Base-by-base conservation (phyloP, 345 rosid species). In the Gossypioides kirkii region DNA sequence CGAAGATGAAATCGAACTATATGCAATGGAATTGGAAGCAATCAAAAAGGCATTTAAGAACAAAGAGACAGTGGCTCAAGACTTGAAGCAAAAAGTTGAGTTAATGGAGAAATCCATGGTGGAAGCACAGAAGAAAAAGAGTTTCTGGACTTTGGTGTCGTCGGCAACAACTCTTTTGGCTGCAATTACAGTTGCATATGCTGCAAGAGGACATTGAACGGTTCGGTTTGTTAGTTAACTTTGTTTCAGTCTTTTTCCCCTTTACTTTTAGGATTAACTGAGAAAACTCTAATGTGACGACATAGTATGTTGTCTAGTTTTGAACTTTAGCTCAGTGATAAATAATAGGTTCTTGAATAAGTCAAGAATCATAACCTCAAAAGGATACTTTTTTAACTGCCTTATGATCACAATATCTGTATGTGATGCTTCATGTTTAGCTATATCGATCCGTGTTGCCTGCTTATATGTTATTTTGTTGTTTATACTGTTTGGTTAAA, bases 121-220 rank as follows among this genome's bases (percentile, higher is more conserved):
- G 47, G 80, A 83, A 78, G 92, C 89, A 7, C 74, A 84, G 2
- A 90, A 84, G 86, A 84, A 84, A 78, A 90, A 81, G 78, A 79
- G 74, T 69, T 78, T 92, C 22, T 87, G 92, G 93, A 84, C 93
- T 41, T 4, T 83, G 54, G 76, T 95, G 22, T 86, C 97, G 6
- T 88, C 96, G 0, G 88, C 89, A 17, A 79, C 94, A 50, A 87
- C 92, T 1, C 12, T 95, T 74, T 59, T 89, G 43, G 90, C 91
- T 55, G 97, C 94, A 17, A 84, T 77, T 10, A 84, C 86, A 10
- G 58, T 92, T 73, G 94, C 93, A 8, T 91, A 86, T 78, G 84
- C 79, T 54, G 84, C 88, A 43, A 84, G 80, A 73, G 67, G 71
- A 50, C 97, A 85, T 13, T 89, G 80, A 88, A 61, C 13, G 61